These are phyloP conservation scores for Xylona heveae DNA, from an alignment of 495 filamentous ascomycete genomes.

Conservation along the genomic window DNA sequence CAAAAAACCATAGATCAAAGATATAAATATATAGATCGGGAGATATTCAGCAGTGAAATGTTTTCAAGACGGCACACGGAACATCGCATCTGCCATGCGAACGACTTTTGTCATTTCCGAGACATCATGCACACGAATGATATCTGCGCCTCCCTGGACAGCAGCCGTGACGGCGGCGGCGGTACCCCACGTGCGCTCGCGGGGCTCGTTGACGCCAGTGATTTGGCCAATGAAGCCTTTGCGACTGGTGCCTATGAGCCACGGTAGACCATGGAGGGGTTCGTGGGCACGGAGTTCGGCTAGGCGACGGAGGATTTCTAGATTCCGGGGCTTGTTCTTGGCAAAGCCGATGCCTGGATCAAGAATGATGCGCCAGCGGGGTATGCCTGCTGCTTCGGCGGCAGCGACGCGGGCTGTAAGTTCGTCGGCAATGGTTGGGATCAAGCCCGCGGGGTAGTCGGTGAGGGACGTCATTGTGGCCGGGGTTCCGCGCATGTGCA, in stretches of 20 bases:
- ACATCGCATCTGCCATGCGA: constrained; percentile 83
- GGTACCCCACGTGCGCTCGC: constrained; percentile 60
- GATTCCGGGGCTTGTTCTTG: constrained; percentile 59
- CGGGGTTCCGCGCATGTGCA: constrained; percentile 90
- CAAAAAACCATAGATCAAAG: too few relatives aligned
- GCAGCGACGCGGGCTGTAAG: constrained; percentile 46
- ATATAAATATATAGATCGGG: too few relatives aligned
- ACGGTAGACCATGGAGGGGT: constrained; percentile 54
- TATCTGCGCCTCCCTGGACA: constrained; percentile 80
- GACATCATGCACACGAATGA: constrained; percentile 90
- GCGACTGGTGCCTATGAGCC: constrained; percentile 75
- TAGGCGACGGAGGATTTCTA: constrained; percentile 52
- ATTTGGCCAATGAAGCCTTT: constrained; percentile 77
- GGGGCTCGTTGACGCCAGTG: constrained; percentile 50
- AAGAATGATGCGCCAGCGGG: constrained; percentile 84
- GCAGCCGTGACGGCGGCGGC: constrained; percentile 75
- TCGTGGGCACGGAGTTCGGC: constrained; percentile 36
- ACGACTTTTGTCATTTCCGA: constrained; percentile 72
- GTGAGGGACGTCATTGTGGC: constrained; percentile 55
- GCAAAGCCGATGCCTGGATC: constrained; percentile 92
- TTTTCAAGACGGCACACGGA: too few relatives aligned
- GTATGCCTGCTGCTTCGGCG: constrained; percentile 64
- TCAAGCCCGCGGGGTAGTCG: constrained; percentile 51
- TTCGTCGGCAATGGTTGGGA: constrained; percentile 47
- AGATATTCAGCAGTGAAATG: too few relatives aligned